Evolutionary conservation across 2,329 filamentous ascomycete species (phyloP).

Genomic region (Phialocephala subalpina): DNA sequence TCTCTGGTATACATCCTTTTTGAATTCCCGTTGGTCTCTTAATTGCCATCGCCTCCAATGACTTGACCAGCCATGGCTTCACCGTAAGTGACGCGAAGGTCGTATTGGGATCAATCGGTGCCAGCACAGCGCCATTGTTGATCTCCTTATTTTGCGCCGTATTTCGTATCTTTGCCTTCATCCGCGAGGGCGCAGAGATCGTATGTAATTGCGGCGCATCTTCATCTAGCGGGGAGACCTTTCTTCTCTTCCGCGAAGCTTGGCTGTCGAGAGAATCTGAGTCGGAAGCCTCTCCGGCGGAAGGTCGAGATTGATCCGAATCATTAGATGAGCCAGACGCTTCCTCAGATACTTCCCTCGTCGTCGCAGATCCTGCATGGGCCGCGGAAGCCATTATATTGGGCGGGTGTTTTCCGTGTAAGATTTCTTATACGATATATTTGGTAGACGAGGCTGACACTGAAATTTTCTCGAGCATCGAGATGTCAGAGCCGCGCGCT

Average conservation of each 20-base stretch:
- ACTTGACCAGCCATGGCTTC: constrained; percentile 86
- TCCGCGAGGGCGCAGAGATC: constrained; percentile 41
- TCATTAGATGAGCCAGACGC: constrained; percentile 23
- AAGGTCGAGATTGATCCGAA: constrained; percentile 23
- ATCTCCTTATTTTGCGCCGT: constrained; percentile 9
- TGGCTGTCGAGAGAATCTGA: constrained; percentile 42
- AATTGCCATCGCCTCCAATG: constrained; percentile 81
- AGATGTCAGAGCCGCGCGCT: not conserved
- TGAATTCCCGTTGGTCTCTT: constrained; percentile 92
- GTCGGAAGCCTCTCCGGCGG: constrained; percentile 29
- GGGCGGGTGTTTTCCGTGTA: not conserved
- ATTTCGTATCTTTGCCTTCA: constrained; percentile 31
- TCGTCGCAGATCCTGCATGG: constrained; percentile 22
- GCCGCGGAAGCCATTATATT: constrained; percentile 26
- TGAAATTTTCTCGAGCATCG: not conserved
- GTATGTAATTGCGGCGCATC: constrained; percentile 29
- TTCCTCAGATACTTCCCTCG: constrained; percentile 19
- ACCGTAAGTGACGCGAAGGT: constrained; percentile 79
- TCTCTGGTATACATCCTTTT: constrained; percentile 90
- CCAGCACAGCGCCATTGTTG: constrained; percentile 48
- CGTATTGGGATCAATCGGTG: constrained; percentile 62
- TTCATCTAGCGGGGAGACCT: constrained; percentile 33
- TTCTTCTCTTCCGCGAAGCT: constrained; percentile 43
- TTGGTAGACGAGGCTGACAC: not conserved
- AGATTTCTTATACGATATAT: not conserved